phyloP scores from a whole-genome alignment of 1,284 basidiomycete genomes.

The Melanopsichium pennsylvanicum region DNA sequence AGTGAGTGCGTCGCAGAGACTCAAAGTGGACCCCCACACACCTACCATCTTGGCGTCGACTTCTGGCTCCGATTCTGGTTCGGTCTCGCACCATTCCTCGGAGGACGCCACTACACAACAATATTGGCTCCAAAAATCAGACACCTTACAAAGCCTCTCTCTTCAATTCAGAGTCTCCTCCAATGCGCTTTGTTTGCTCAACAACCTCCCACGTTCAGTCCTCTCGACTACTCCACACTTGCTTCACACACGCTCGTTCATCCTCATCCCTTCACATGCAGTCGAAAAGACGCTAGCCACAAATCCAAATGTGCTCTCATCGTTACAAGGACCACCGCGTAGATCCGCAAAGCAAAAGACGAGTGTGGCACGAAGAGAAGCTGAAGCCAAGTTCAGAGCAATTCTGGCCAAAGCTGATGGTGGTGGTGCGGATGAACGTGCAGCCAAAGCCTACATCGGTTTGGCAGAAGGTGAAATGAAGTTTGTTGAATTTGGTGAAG shows the following conservation, averaged over 20 bases:
- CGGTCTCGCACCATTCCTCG: no score
- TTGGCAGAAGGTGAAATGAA: conserved; percentile 47
- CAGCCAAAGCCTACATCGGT: conserved; percentile 40
- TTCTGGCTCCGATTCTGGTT: no score
- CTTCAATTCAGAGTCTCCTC: conserved; percentile 36
- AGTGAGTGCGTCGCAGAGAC: neutral
- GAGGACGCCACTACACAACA: conserved; percentile 29
- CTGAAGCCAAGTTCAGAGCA: conserved; percentile 43
- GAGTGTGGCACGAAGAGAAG: conserved; percentile 12
- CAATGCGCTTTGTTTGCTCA: conserved; percentile 38
- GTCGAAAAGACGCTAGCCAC: conserved; percentile 25
- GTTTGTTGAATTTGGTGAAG: conserved; percentile 49
- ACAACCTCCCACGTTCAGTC: conserved; percentile 28
- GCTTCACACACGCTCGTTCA: conserved; percentile 47
- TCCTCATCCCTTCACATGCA: conserved; percentile 39
- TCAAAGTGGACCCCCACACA: conserved; percentile 22
- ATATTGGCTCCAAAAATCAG: conserved; percentile 38
- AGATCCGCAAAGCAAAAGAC: conserved; percentile 32
- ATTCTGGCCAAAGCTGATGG: conserved; percentile 2
- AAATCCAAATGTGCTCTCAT: conserved; percentile 9
- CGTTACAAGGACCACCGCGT: conserved; percentile 30
- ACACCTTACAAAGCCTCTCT: conserved; percentile 38
- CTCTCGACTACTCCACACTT: conserved; percentile 44
- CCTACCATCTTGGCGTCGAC: neutral
- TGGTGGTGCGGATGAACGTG: conserved; percentile 33